These are phyloP conservation scores for Cyclocybe aegerita DNA, from an alignment of 768 basidiomycete species.

Conservation along the genomic window DNA sequence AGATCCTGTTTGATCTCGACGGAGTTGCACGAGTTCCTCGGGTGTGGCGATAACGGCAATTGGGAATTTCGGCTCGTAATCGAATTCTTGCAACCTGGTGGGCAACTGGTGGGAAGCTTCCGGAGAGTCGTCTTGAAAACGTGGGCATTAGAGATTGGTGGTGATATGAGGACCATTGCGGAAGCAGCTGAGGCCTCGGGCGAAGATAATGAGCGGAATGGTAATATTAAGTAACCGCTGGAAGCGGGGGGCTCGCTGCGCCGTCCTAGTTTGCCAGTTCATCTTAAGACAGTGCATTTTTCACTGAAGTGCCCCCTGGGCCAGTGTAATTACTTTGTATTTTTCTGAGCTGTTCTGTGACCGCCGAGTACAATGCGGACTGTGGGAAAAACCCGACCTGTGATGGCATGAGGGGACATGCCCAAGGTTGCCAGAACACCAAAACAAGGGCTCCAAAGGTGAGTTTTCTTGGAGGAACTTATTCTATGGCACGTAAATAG, in stretches of 20 bases:
- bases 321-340: too few species aligned
- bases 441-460: too few species aligned
- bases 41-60: constrained; percentile 47
- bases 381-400: constrained; percentile 38
- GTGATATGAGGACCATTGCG: constrained; percentile 61
- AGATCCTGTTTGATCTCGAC: constrained; percentile 39
- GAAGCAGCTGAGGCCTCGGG: constrained; percentile 45
- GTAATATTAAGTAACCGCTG: too few species aligned
- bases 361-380: too few species aligned
- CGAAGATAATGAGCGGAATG: constrained; percentile 59
- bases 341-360: too few species aligned
- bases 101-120: constrained; percentile 38
- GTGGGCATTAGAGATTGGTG: constrained; percentile 42
- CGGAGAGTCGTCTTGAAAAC: constrained; percentile 21
- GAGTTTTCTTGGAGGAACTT: constrained; percentile 31
- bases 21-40: constrained; percentile 31
- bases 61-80: constrained; percentile 63
- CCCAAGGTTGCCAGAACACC: too few species aligned
- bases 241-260: too few species aligned
- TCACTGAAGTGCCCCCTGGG: too few species aligned
- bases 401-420: too few species aligned
- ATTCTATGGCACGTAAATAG: too few species aligned
- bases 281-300: too few species aligned
- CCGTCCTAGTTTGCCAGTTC: too few species aligned
- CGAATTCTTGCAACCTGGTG: constrained; percentile 46